Conservation (phyloP, 441 rosid species). For the Syzygium syzygioides region DNA sequence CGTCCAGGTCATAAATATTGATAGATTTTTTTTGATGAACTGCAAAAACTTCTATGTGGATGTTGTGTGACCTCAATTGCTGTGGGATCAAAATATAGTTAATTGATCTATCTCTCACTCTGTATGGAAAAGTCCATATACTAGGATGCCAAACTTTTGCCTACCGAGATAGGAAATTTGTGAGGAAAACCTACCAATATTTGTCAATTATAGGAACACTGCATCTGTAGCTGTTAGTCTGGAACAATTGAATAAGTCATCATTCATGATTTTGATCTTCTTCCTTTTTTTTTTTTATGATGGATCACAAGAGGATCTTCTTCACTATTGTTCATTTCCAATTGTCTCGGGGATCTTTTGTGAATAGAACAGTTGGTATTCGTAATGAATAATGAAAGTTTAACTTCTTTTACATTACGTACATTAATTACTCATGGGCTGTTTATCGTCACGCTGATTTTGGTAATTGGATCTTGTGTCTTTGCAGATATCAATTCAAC, state of each 20-base stretch:
- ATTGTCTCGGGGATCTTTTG: background rate
- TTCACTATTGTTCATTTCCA: background rate
- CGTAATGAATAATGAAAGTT: background rate
- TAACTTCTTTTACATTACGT: background rate
- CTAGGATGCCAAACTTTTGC: background rate
- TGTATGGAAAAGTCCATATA: background rate
- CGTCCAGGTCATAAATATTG: background rate
- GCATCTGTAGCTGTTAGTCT: background rate
- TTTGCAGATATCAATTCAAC: constrained; percentile 27
- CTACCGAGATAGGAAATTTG: background rate
- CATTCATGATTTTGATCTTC: background rate
- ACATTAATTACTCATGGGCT: background rate
- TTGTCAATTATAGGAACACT: background rate
- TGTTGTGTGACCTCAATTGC: background rate
- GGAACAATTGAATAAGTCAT: background rate
- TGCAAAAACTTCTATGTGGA: background rate
- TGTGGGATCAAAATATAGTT: background rate
- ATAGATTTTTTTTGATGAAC: background rate
- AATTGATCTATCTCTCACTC: background rate
- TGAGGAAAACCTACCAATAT: background rate
- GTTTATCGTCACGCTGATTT: background rate
- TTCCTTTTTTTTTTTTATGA: background rate
- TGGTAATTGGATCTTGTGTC: background rate
- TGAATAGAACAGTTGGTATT: background rate
- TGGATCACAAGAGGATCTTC: background rate